Base-by-base conservation (phyloP, 1,139 yeast species). In the Pichia sp. region DNA sequence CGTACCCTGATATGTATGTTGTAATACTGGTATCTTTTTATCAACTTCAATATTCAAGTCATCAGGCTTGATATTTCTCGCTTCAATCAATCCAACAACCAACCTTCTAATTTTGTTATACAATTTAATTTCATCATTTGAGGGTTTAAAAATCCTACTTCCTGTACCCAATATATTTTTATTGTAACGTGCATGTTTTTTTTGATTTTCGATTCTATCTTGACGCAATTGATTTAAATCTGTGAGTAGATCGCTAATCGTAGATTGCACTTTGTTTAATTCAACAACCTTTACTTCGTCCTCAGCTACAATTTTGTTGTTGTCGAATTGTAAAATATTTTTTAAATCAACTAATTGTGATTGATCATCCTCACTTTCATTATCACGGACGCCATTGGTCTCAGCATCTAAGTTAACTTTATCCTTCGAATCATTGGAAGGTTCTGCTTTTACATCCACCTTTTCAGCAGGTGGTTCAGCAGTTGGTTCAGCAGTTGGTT, bases 1-100 rank as follows among this genome's bases (percentile, higher is more conserved):
- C 1, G 84, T 74, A 44, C 97, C 97, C 36, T 76, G 69, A 57
- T 85, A 89, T 54, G 83, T 87, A 22, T 82, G 76, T 58, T 80
- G 78, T 47, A 86, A 70, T 1, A 85, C 83, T 0, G 96, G 95
- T 37, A 89, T 57, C 45, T 64, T 71, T 40, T 68, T 61, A 52
- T 74, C 66, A 31, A 75, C 56, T 22, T 59, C 58, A 20, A 61
- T 39, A 51, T 56, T 41, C 54, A 62, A 32, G 55, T 67, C 51
- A 5, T 26, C 36, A 9, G 65, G 65, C 9, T 52, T 53, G 10
- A 60, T 39, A 40, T 55, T 47, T 35, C 56, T 56, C 27, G 55
- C 35, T 49, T 55, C 35, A 57, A 67, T 45, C 50, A 79, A 65
- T 34, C 78, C 71, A 16, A 71, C 65, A 43, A 81, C 54, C 26